Evolutionary conservation across 2,329 filamentous ascomycete genomes (phyloP).

Genomic region (Fusarium foetens): DNA sequence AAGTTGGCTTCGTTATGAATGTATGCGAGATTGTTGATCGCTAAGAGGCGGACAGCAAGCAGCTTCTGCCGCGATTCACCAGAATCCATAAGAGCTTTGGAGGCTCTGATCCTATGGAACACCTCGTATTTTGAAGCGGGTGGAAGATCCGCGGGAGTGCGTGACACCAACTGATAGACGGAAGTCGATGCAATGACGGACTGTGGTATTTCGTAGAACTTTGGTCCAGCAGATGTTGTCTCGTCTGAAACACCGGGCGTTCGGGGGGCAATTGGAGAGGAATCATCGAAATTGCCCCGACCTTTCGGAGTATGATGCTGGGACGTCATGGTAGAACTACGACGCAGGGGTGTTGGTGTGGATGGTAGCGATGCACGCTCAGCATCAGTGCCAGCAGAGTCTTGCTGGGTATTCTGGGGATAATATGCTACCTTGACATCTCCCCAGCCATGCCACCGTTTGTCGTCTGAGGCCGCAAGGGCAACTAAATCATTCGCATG

Average conservation of each 20-base stretch:
- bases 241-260: slow-evolving; percentile 54
- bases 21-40: slow-evolving; percentile 90
- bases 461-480: slow-evolving; percentile 70
- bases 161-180: slow-evolving; percentile 66
- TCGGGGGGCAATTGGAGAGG: slow-evolving; percentile 61
- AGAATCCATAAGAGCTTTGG: slow-evolving; percentile 79
- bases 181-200: slow-evolving; percentile 62
- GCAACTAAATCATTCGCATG: slow-evolving; percentile 87
- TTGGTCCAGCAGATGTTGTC: slow-evolving; percentile 56
- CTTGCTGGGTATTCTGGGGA: slow-evolving; percentile 52
- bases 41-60: slow-evolving; percentile 82
- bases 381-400: slow-evolving; percentile 39
- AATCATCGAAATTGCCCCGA: slow-evolving; percentile 52
- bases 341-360: slow-evolving; percentile 80
- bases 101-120: slow-evolving; percentile 82
- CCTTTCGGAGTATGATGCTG: slow-evolving; percentile 56
- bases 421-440: slow-evolving; percentile 87
- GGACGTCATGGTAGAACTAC: slow-evolving; percentile 67
- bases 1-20: slow-evolving; percentile 87
- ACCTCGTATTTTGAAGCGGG: slow-evolving; percentile 82
- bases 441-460: slow-evolving; percentile 80
- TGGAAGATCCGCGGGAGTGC: slow-evolving; percentile 73
- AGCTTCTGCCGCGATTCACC: slow-evolving; percentile 76
- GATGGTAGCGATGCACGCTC: slow-evolving; percentile 63
- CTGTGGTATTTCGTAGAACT: slow-evolving; percentile 73